Conservation (phyloP, 306 rosid species). For the Malus orientalis region DNA sequence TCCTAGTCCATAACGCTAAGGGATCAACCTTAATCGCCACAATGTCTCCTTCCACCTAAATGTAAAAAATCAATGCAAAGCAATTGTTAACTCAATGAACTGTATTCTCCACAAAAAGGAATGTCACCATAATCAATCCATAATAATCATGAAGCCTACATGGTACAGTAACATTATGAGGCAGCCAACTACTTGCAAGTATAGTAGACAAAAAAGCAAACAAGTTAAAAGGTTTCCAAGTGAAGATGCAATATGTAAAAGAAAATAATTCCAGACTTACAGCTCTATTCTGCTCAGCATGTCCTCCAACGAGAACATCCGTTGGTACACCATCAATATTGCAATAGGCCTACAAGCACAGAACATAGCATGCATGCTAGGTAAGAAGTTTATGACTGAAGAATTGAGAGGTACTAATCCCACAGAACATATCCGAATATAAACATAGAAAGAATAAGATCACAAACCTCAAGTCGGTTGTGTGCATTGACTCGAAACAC, state of each 20-base stretch:
- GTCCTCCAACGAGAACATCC: constrained; percentile 62
- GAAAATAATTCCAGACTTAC: constrained; percentile 45
- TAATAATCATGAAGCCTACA: no score
- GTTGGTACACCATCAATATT: constrained; percentile 70
- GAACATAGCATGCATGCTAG: neutral
- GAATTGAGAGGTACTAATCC: neutral
- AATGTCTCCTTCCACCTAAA: constrained; percentile 82
- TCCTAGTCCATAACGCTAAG: constrained; percentile 58
- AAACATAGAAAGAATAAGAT: neutral
- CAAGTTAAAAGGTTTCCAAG: neutral
- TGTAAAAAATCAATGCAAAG: constrained; percentile 1
- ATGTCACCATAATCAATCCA: neutral
- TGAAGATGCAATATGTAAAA: neutral
- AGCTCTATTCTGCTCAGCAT: constrained; percentile 83
- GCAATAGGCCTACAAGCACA: constrained; percentile 67
- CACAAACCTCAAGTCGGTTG: constrained; percentile 69
- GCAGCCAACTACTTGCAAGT: neutral
- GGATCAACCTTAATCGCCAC: constrained; percentile 73
- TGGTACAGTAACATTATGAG: neutral
- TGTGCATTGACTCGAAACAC: constrained; percentile 72
- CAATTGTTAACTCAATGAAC: constrained; percentile 14
- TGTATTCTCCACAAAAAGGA: neutral
- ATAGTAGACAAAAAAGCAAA: neutral
- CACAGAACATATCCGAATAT: neutral
- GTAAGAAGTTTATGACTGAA: constrained; percentile 3